Base-by-base conservation (phyloP, 2,329 filamentous ascomycete genomes). In the Coniochaeta sp. region DNA sequence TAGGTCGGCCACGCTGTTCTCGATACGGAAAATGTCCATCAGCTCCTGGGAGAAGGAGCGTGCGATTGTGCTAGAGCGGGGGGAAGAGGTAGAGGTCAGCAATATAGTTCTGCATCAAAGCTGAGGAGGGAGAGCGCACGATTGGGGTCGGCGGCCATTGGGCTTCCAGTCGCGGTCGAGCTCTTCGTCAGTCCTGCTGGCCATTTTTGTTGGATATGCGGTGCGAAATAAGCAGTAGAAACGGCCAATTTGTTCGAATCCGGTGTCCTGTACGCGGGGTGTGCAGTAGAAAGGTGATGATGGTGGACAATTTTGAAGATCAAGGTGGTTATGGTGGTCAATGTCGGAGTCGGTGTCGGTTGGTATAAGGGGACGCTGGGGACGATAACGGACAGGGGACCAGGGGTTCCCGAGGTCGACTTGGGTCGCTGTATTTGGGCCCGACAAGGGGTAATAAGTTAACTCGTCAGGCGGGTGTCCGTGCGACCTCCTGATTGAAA, bases 11-110 rank as follows among this genome's bases (percentile, higher is more conserved):
- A 69, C 63, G 59, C 88, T 88, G 74, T 87, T 89, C 67, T 95
- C 90, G 70, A 97, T 87, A 70, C 89, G 89, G 79, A 97, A 97
- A 67, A 96, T 89, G 72, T 91, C 89, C 79, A 93, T 89, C 62
- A 97, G 81, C 72, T 93, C 90, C 52, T 86, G 81, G 62, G 91
- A 93, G 77, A 97, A 96, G 71, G 89, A 91, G 68, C 86, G 89
- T 59, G 92, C 93, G 75, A 96, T 87, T 62, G 90, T 95, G 64
- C 93, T 96, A 75, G 55, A 75, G 55, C 6, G 2, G 22, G 19
- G 34, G 8, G 24, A 22, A 24, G n/a, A 56, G 30, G n/a, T 28
- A 3, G 10, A 64, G n/a, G 47, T 52, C 26, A 52, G 47, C 12
- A 52, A 52, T 36, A 7, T 19, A 47, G 3, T 12, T n/a, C 19